A percentile compares a stretch with the other conserved stretches of the same genome.
Conservation (phyloP, 148 eudicot species). For the Heliamphora exappendiculata region DNA sequence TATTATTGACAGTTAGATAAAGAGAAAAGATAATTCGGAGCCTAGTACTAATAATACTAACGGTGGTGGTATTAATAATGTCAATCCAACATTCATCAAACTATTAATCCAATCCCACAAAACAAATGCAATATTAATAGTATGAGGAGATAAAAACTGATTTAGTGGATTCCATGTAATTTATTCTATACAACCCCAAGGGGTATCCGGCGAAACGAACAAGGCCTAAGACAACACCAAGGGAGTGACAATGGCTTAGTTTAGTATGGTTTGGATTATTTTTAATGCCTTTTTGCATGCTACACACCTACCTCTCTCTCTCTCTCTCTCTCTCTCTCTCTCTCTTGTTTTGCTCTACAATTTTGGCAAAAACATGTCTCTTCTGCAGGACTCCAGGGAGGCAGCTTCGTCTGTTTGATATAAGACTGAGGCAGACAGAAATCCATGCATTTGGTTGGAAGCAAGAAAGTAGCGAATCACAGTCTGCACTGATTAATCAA, state of each 20-base stretch:
- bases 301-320: not conserved
- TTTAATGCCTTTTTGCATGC: not conserved
- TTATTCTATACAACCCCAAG: too few species aligned
- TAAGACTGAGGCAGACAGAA: conserved; percentile 65
- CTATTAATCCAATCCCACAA: too few species aligned
- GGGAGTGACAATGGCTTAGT: not conserved
- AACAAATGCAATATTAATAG: too few species aligned
- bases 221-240: too few species aligned
- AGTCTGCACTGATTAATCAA: conserved; percentile 89
- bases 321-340: not conserved
- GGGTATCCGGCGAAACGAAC: too few species aligned
- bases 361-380: conserved; percentile 1
- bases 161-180: too few species aligned
- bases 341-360: not conserved
- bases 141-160: too few species aligned
- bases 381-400: conserved; percentile 66
- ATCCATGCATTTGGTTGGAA: conserved; percentile 89
- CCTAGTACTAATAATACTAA: too few species aligned
- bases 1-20: too few species aligned
- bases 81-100: too few species aligned
- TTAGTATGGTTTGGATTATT: not conserved
- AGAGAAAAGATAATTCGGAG: too few species aligned
- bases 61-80: too few species aligned
- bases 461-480: conserved; percentile 95
- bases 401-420: conserved; percentile 82